Percentiles rank a stretch among this genome's conserved stretches.
phyloP scores from a whole-genome alignment of 148 eudicot species.

The Hydrangea macrophylla region DNA sequence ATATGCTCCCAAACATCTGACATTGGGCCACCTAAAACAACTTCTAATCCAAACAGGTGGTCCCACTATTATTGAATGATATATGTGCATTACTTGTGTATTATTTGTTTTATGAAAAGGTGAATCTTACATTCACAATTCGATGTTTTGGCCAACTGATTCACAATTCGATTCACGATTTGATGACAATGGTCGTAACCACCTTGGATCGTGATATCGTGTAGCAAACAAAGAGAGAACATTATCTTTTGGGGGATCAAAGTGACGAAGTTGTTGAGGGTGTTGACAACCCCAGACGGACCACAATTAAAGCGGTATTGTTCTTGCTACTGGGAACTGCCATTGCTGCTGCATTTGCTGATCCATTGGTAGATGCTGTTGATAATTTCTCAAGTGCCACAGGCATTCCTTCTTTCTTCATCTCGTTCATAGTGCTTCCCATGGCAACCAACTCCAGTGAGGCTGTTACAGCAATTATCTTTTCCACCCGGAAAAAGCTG shows the following conservation, averaged over 20 bases:
- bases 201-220: background rate
- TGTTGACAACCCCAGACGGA: constrained; percentile 48
- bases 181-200: background rate
- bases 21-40: no score
- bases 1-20: no score
- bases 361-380: constrained; percentile 88
- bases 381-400: constrained; percentile 81
- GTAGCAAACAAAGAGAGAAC: constrained; percentile 69
- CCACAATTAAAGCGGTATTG: constrained; percentile 51
- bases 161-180: no score
- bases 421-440: constrained; percentile 82
- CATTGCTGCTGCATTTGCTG: constrained; percentile 83
- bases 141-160: background rate
- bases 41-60: no score
- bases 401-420: constrained; percentile 85
- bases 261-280: constrained; percentile 46
- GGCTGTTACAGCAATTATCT: constrained; percentile 87
- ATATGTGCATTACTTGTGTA: no score
- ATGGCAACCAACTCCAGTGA: constrained; percentile 93
- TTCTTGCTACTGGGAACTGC: constrained; percentile 58
- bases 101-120: background rate
- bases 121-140: no score
- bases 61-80: no score
- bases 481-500: constrained; percentile 66
- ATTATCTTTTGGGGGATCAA: constrained; percentile 54